Percentiles rank a stretch among this genome's conserved stretches.
phyloP scores from a whole-genome alignment of 139 green algal species.

The Ettlia oleoabundans region DNA sequence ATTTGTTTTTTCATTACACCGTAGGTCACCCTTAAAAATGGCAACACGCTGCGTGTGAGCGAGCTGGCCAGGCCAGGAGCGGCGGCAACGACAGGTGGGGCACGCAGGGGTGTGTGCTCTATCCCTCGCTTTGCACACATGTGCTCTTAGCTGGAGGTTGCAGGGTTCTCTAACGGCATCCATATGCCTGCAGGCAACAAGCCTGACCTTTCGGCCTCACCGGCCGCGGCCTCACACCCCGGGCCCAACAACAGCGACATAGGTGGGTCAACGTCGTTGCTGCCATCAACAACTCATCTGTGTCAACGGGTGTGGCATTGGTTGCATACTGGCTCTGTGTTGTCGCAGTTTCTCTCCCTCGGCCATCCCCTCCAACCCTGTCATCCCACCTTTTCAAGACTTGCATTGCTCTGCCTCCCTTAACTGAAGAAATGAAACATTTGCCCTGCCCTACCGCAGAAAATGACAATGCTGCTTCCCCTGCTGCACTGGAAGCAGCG shows the following conservation, averaged over 20 bases:
- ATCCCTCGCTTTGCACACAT: background rate
- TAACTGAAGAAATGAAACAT: no score
- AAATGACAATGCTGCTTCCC: background rate
- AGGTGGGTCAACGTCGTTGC: no score
- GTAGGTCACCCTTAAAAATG: constrained; percentile 8
- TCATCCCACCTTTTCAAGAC: no score
- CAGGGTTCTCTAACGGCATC: background rate
- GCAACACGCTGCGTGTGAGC: constrained; percentile 23
- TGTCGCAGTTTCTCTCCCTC: no score
- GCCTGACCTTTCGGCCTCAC: background rate
- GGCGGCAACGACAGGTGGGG: background rate
- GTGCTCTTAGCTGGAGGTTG: background rate
- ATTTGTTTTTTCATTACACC: background rate
- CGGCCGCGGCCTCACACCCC: no score
- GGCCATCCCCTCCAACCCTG: no score
- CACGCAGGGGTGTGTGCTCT: no score
- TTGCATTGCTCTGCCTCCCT: no score
- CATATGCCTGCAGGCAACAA: background rate
- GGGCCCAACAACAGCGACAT: no score
- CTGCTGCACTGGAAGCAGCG: background rate
- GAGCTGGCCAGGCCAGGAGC: background rate
- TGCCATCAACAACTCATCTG: no score
- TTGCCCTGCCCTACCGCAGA: background rate
- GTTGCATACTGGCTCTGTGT: no score
- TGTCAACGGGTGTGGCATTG: no score